phyloP scores from a whole-genome alignment of 2,329 filamentous ascomycete genomes.

The Xylaria sp. region DNA sequence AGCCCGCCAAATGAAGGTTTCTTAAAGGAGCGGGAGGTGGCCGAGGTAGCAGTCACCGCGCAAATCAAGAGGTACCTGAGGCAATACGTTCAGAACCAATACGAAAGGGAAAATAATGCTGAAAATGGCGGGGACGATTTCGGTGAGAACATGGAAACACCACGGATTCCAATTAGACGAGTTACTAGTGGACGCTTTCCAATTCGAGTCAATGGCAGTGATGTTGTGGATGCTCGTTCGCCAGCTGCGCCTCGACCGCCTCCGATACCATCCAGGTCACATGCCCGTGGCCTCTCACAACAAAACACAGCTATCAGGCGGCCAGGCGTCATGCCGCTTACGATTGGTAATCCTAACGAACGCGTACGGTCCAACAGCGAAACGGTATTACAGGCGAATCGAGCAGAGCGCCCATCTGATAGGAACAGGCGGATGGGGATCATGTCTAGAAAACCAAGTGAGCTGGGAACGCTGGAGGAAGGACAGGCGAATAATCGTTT shows the following conservation, averaged over 20 bases:
- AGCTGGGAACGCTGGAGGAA: slow-evolving; percentile 71
- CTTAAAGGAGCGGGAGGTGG: slow-evolving; percentile 71
- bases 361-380: slow-evolving; percentile 74
- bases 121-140: slow-evolving; percentile 69
- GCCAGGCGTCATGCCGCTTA: slow-evolving; percentile 76
- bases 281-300: slow-evolving; percentile 79
- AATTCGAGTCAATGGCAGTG: slow-evolving; percentile 77
- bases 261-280: slow-evolving; percentile 81
- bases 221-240: slow-evolving; percentile 74
- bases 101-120: slow-evolving; percentile 60
- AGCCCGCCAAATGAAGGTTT: slow-evolving; percentile 66
- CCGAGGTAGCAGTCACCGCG: slow-evolving; percentile 67
- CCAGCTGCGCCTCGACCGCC: slow-evolving; percentile 74
- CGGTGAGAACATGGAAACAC: slow-evolving; percentile 82
- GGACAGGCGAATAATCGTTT: slow-evolving; percentile 70
- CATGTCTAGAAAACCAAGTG: slow-evolving; percentile 67
- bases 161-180: slow-evolving; percentile 73
- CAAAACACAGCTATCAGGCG: slow-evolving; percentile 72
- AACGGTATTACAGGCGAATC: slow-evolving; percentile 61
- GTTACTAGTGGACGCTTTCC: slow-evolving; percentile 73
- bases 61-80: slow-evolving; percentile 71
- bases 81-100: slow-evolving; percentile 59
- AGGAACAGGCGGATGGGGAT: slow-evolving; percentile 72
- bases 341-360: slow-evolving; percentile 76
- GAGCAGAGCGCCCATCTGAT: slow-evolving; percentile 62